Percentiles rank a stretch among this genome's conserved stretches.
Evolutionary conservation across 176 grass and related monocot species (phyloP).

Genomic region (Triticum timopheevii): DNA sequence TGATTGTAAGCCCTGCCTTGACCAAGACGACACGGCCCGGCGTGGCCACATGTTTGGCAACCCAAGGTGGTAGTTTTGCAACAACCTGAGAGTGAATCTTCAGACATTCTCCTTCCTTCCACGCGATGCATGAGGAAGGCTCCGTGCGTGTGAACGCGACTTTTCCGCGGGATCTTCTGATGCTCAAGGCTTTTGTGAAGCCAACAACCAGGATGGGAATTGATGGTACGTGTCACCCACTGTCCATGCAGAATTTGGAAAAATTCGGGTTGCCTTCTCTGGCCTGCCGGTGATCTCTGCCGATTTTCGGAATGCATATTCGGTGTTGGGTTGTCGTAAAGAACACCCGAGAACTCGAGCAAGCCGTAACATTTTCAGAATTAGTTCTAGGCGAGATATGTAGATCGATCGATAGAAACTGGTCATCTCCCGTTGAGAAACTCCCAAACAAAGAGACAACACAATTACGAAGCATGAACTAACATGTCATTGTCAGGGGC

Average conservation of each 20-base stretch:
- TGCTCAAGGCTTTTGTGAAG: neutral
- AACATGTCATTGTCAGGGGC: too few species aligned
- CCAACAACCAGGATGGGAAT: neutral
- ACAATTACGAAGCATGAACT: too few species aligned
- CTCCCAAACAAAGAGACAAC: too few species aligned
- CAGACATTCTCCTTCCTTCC: neutral
- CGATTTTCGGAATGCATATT: neutral
- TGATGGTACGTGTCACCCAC: neutral
- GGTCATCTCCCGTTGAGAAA: neutral
- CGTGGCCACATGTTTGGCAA: too few species aligned
- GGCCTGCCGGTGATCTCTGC: neutral
- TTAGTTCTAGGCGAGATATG: neutral
- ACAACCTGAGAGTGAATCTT: constrained; percentile 2
- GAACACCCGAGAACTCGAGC: too few species aligned
- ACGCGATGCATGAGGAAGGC: neutral
- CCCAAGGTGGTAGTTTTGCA: too few species aligned
- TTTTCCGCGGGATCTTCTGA: constrained; percentile 34
- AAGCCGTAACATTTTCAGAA: too few species aligned
- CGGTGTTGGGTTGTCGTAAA: too few species aligned
- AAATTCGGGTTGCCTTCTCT: neutral
- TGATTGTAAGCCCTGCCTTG: too few species aligned
- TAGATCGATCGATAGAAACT: neutral
- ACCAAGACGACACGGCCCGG: too few species aligned
- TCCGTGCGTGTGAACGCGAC: constrained; percentile 29
- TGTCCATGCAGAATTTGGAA: neutral